Percentiles rank a stretch among this genome's conserved stretches.
Conservation (phyloP, 116 monocot species). For the Trichopus zeylanicus region DNA sequence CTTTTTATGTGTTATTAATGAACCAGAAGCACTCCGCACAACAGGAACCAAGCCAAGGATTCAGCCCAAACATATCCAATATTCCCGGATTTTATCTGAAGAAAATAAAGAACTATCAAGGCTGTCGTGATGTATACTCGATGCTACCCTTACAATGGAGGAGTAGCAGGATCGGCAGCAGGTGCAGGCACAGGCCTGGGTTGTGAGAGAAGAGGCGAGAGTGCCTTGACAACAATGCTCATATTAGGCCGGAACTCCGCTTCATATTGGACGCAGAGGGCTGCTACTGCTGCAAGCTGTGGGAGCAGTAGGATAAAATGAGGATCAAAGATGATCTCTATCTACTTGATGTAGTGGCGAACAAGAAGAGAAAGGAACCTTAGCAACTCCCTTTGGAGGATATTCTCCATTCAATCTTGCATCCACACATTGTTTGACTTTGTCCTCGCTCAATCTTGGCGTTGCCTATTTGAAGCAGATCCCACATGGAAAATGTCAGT, state of each 20-base stretch:
- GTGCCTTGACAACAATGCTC: constrained; percentile 50
- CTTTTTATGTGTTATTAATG: too few relatives aligned
- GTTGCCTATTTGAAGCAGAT: constrained; percentile 33
- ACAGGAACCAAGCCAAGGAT: too few relatives aligned
- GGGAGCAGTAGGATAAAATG: neutral
- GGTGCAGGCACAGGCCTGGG: constrained; percentile 26
- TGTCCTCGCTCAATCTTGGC: too few relatives aligned
- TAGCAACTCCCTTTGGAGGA: constrained; percentile 97
- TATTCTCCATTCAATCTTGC: constrained; percentile 86
- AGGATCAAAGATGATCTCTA: too few relatives aligned
- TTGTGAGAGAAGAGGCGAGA: constrained; percentile 65
- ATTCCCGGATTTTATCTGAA: too few relatives aligned
- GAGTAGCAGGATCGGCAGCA: constrained; percentile 10
- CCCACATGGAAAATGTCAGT: too few relatives aligned
- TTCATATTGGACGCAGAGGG: constrained; percentile 48
- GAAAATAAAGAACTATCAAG: too few relatives aligned
- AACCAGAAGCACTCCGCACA: too few relatives aligned
- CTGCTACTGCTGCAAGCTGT: constrained; percentile 58
- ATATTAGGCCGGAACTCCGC: constrained; percentile 50
- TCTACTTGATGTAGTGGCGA: too few relatives aligned
- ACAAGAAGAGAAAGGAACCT: constrained; percentile 40
- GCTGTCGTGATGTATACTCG: too few relatives aligned
- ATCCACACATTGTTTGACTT: constrained; percentile 96
- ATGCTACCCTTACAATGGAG: too few relatives aligned
- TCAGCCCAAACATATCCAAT: too few relatives aligned